phyloP scores from a whole-genome alignment of 2,329 filamentous ascomycete species.

The Trichophyton rubrum region DNA sequence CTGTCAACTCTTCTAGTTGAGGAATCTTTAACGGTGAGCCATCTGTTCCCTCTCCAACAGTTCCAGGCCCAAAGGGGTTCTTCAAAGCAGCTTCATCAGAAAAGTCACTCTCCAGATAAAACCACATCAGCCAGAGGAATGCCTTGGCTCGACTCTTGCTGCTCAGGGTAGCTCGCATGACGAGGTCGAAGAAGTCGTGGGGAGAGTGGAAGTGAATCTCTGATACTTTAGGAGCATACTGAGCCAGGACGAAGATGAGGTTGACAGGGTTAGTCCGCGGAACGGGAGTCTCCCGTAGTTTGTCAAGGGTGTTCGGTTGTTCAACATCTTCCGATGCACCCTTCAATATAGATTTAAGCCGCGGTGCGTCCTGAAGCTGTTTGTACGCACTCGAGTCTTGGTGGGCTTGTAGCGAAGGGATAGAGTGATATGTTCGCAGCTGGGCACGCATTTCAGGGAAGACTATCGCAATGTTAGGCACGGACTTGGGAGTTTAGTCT shows the following conservation, averaged over 20 bases:
- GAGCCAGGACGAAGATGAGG: slow-evolving; percentile 85
- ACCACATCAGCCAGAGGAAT: slow-evolving; percentile 98
- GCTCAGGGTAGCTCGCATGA: slow-evolving; percentile 77
- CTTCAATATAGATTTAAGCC: slow-evolving; percentile 93
- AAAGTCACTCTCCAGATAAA: slow-evolving; percentile 94
- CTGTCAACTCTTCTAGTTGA: slow-evolving; percentile 35
- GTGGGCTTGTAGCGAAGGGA: slow-evolving; percentile 86
- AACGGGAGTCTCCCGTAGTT: slow-evolving; percentile 55
- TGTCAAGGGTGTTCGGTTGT: slow-evolving; percentile 72
- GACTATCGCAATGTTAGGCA: slow-evolving; percentile 45
- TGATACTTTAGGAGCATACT: slow-evolving; percentile 80
- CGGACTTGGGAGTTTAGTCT: slow-evolving; percentile 6
- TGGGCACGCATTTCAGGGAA: slow-evolving; percentile 99
- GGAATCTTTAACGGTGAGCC: slow-evolving; percentile 38
- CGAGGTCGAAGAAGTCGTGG: slow-evolving; percentile 87
- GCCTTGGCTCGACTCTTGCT: slow-evolving; percentile 73
- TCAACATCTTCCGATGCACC: slow-evolving; percentile 83
- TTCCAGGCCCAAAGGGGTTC: slow-evolving; percentile 68
- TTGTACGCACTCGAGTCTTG: slow-evolving; percentile 96
- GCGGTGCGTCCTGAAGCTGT: slow-evolving; percentile 88
- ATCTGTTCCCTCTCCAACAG: slow-evolving; percentile 31
- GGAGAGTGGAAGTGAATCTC: slow-evolving; percentile 79
- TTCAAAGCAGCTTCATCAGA: slow-evolving; percentile 72
- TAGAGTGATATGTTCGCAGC: slow-evolving; percentile 92
- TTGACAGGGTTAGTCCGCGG: slow-evolving; percentile 96